phyloP scores from a whole-genome alignment of 352 stramenopile genomes.

The Globisporangium nunn region DNA sequence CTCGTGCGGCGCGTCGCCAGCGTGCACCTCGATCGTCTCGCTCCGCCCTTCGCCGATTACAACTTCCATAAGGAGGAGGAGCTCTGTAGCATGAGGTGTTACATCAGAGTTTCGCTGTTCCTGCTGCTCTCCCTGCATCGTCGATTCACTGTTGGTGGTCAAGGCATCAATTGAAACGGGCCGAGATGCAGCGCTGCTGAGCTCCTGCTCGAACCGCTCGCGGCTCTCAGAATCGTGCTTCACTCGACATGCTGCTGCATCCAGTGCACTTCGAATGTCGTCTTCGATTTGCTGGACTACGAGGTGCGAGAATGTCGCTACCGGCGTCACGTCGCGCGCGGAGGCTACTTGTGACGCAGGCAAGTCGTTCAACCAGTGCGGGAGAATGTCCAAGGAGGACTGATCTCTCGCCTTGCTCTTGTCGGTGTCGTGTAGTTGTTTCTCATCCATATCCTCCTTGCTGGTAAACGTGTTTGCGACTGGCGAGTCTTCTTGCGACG shows the following conservation, averaged over 20 bases:
- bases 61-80: conserved; percentile 73
- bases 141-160: background rate
- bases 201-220: conserved; percentile 32
- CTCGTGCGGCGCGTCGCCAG: conserved; percentile 33
- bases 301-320: conserved; percentile 1
- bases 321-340: background rate
- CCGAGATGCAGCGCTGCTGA: conserved; percentile 10
- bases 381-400: conserved; percentile 10
- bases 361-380: conserved; percentile 15
- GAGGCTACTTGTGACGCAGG: background rate
- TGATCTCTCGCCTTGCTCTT: background rate
- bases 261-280: conserved; percentile 49
- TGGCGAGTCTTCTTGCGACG: background rate
- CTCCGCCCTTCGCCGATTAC: conserved; percentile 60
- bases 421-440: too few species aligned
- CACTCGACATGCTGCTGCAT: conserved; percentile 37
- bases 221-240: conserved; percentile 26
- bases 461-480: background rate
- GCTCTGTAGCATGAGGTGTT: conserved; percentile 17
- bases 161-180: background rate
- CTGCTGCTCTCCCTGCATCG: background rate
- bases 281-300: conserved; percentile 47
- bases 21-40: conserved; percentile 64
- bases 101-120: background rate
- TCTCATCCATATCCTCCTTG: background rate